These are phyloP conservation scores for Didymella sp. DNA, from an alignment of 2,329 filamentous ascomycete species.

Conservation along the genomic window DNA sequence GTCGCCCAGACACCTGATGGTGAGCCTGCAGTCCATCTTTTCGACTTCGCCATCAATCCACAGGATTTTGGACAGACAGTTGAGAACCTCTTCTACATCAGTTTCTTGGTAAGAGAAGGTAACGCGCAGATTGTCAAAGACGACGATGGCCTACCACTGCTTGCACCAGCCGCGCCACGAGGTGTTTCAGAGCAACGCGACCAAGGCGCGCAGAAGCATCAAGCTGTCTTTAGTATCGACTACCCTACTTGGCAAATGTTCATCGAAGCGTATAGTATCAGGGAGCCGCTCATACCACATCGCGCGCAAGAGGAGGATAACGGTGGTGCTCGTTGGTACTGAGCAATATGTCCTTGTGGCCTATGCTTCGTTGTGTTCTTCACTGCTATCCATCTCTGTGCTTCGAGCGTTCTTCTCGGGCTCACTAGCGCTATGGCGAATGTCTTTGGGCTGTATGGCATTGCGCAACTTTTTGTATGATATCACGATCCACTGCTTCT, in stretches of 20 bases:
- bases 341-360: neutral
- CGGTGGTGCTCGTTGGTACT: constrained; percentile 19
- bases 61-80: constrained; percentile 91
- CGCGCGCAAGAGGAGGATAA: constrained; percentile 54
- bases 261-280: constrained; percentile 76
- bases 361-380: neutral
- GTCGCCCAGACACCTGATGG: constrained; percentile 66
- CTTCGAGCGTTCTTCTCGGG: neutral
- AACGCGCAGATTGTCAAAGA: constrained; percentile 77
- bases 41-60: constrained; percentile 90
- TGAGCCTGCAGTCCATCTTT: constrained; percentile 70
- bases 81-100: constrained; percentile 96
- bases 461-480: constrained; percentile 4
- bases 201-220: constrained; percentile 65
- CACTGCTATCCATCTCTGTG: neutral
- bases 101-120: constrained; percentile 90
- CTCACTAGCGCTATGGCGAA: neutral
- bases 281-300: constrained; percentile 84
- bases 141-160: constrained; percentile 74
- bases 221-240: constrained; percentile 88
- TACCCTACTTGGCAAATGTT: constrained; percentile 83
- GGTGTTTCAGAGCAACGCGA: constrained; percentile 63
- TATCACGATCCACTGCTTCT: neutral
- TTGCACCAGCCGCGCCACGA: constrained; percentile 60
- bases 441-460: neutral